phyloP scores from a whole-genome alignment of 2,329 filamentous ascomycete genomes.

The Claviceps monticola region DNA sequence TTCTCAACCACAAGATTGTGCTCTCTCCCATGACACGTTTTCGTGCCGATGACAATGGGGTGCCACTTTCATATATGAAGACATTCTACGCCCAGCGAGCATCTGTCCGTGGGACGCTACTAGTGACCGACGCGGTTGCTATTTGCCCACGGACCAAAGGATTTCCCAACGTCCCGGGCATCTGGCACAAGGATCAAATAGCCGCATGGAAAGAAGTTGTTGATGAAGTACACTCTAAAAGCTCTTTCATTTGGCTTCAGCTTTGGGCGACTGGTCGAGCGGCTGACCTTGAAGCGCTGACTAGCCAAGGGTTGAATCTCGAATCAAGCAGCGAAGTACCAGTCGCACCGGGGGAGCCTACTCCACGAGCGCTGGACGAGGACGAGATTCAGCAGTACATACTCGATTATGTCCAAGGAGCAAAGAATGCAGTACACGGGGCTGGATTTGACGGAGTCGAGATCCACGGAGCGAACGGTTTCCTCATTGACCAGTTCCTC shows the following conservation, averaged over 20 bases:
- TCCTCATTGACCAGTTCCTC: conserved; percentile 47
- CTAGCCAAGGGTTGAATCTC: not conserved
- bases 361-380: conserved; percentile 38
- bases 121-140: conserved; percentile 33
- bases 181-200: conserved; percentile 43
- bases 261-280: conserved; percentile 48
- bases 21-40: conserved; percentile 45
- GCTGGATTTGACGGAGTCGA: conserved; percentile 63
- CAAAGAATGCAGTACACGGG: conserved; percentile 38
- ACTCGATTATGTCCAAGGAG: conserved; percentile 37
- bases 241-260: conserved; percentile 44
- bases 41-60: conserved; percentile 25
- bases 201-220: conserved; percentile 46
- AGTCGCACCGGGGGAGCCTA: not conserved
- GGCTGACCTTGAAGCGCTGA: conserved; percentile 7
- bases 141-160: conserved; percentile 20
- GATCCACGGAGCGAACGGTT: conserved; percentile 42
- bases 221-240: conserved; percentile 43
- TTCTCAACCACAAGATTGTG: conserved; percentile 30
- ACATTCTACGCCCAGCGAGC: conserved; percentile 33
- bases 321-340: not conserved
- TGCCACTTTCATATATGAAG: conserved; percentile 22
- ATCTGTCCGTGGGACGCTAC: conserved; percentile 25
- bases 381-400: conserved; percentile 51
- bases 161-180: conserved; percentile 36